Evolutionary conservation across 441 rosid genomes (phyloP).

Genomic region (Brassica balearica): DNA sequence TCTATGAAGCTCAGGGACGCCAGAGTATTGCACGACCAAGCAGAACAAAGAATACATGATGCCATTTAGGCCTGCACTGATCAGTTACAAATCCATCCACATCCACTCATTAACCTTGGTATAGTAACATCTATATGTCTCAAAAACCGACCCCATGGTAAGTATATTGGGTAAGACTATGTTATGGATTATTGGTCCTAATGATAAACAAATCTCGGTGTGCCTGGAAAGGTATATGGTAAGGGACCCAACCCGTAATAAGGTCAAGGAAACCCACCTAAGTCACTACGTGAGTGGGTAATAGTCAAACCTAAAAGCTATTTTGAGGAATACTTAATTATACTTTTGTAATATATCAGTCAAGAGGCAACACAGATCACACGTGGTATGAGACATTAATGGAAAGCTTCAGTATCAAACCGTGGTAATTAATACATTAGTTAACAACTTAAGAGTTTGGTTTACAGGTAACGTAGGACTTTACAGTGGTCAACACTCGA

Average conservation of each 20-base stretch:
- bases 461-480: conserved; percentile 6
- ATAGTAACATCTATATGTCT: conserved; percentile 3
- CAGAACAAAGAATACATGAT: conserved; percentile 14
- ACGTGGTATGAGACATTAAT: conserved; percentile 22
- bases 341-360: conserved; percentile 24
- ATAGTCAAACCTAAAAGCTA: conserved; percentile 44
- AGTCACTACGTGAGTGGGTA: conserved; percentile 23
- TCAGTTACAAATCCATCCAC: neutral
- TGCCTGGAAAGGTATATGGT: conserved; percentile 15
- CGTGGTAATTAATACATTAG: neutral
- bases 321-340: conserved; percentile 26
- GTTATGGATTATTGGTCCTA: conserved; percentile 13
- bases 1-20: neutral
- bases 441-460: conserved; percentile 17
- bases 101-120: conserved; percentile 15
- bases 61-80: neutral
- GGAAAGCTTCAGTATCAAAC: conserved; percentile 14
- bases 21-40: neutral
- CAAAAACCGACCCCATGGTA: conserved; percentile 11
- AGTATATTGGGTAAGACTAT: neutral
- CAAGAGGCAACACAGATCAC: conserved; percentile 16
- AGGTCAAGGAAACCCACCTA: conserved; percentile 33
- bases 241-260: conserved; percentile 38
- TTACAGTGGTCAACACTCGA: conserved; percentile 4
- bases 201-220: conserved; percentile 21